These are phyloP conservation scores for Pestalotiopsis sp. DNA, from an alignment of 2,329 filamentous ascomycete genomes.

Conservation along the genomic window DNA sequence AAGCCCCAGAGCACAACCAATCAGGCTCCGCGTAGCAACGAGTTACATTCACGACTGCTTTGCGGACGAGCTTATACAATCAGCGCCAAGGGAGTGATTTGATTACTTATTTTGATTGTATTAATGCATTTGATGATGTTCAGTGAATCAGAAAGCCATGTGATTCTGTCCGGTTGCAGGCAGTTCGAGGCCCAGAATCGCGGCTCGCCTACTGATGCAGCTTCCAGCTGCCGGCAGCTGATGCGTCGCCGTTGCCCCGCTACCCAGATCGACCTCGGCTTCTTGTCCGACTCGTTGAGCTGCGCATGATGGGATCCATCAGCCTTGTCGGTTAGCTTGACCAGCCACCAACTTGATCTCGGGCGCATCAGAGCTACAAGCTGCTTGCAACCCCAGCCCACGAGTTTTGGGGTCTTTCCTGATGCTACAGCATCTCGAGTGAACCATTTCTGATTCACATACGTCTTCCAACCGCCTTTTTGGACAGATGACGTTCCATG, in stretches of 20 bases:
- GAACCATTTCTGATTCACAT: neutral
- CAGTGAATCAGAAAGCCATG: too few species aligned
- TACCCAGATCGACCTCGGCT: constrained; percentile 12
- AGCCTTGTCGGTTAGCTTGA: constrained; percentile 7
- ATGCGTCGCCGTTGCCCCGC: neutral
- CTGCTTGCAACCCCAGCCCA: constrained; percentile 5
- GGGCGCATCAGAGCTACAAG: neutral
- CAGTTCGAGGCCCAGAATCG: neutral
- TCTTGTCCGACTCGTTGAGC: constrained; percentile 7
- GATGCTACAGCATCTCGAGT: neutral
- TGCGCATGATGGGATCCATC: neutral
- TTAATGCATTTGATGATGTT: too few species aligned
- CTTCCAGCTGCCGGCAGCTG: neutral
- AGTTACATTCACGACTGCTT: neutral
- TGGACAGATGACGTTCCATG: constrained; percentile 4
- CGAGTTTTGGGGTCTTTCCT: neutral
- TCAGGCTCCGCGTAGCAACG: neutral
- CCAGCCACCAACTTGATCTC: constrained; percentile 5
- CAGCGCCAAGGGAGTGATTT: too few species aligned
- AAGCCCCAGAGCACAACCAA: neutral
- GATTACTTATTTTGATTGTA: too few species aligned
- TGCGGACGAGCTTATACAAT: too few species aligned
- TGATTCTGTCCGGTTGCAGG: neutral
- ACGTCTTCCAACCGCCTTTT: neutral
- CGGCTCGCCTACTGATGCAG: neutral